Evolutionary conservation across 2,329 filamentous ascomycete species (phyloP).

Genomic region (Alternaria sp.): DNA sequence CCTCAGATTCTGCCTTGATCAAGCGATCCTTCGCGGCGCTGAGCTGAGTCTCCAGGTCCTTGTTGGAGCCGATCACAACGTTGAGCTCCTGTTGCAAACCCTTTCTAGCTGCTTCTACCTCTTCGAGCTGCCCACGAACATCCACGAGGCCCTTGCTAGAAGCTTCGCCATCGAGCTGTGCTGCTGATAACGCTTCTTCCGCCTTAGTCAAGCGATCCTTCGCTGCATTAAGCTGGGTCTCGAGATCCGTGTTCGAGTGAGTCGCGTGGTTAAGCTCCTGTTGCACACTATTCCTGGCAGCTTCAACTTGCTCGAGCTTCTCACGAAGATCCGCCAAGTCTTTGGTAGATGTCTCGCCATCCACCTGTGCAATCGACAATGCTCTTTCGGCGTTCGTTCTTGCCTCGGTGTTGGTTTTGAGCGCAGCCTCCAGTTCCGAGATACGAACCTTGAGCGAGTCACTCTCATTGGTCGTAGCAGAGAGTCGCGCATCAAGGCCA

Average conservation of each 20-base stretch:
- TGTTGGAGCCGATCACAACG: slow-evolving; percentile 4
- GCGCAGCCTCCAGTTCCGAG: slow-evolving; percentile 20
- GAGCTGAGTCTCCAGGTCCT: slow-evolving; percentile 17
- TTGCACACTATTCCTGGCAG: slow-evolving; percentile 14
- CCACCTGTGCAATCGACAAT: slow-evolving; percentile 8
- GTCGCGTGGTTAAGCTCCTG: slow-evolving; percentile 9
- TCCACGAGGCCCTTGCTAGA: slow-evolving; percentile 15
- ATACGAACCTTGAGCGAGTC: slow-evolving; percentile 14
- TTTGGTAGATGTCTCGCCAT: slow-evolving; percentile 15
- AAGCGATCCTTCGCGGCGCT: slow-evolving; percentile 16
- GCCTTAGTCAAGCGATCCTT: slow-evolving; percentile 14
- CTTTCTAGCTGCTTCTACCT: slow-evolving; percentile 10
- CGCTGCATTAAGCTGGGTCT: slow-evolving; percentile 13
- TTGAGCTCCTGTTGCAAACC: slow-evolving; percentile 12
- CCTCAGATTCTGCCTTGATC: slow-evolving; percentile 15
- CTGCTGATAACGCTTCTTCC: slow-evolving; percentile 15
- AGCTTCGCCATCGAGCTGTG: slow-evolving; percentile 13
- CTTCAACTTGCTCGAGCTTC: slow-evolving; percentile 7
- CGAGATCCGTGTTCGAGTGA: slow-evolving; percentile 6
- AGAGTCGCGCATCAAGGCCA: slow-evolving; percentile 14
- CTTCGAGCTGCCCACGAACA: slow-evolving; percentile 16
- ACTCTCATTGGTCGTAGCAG: slow-evolving; percentile 14
- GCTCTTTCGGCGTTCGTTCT: slow-evolving; percentile 14
- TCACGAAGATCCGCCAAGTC: slow-evolving; percentile 17
- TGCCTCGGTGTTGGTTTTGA: slow-evolving; percentile 8